Percentiles rank a stretch among this genome's conserved stretches.
Conservation (phyloP, 2,329 filamentous ascomycete species). For the Colletotrichum karsti region DNA sequence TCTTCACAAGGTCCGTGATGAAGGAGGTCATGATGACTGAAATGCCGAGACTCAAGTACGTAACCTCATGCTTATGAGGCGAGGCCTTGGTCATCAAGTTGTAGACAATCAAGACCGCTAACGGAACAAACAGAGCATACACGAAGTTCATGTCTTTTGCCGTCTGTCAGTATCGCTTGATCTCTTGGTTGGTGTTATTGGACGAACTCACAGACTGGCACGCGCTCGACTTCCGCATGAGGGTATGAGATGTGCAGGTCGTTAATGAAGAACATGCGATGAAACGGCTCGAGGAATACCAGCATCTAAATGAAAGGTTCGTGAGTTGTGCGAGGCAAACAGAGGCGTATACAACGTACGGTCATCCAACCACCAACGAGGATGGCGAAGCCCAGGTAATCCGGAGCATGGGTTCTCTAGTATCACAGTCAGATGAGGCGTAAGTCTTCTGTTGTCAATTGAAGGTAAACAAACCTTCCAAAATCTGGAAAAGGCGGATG, state of each 20-base stretch:
- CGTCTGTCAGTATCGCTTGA: background rate
- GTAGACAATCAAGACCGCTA: conserved; percentile 72
- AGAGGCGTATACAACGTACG: conserved; percentile 48
- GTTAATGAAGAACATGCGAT: conserved; percentile 92
- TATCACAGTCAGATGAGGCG: conserved; percentile 16
- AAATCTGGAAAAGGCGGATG: conserved; percentile 48
- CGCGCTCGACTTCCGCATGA: conserved; percentile 84
- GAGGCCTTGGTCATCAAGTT: conserved; percentile 69
- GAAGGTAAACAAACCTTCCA: conserved; percentile 51
- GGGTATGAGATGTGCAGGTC: conserved; percentile 87
- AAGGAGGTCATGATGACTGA: conserved; percentile 80
- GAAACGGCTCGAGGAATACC: conserved; percentile 82
- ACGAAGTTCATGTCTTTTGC: conserved; percentile 75
- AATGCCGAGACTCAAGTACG: conserved; percentile 82
- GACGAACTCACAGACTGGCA: conserved; percentile 73
- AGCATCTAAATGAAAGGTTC: conserved; percentile 59
- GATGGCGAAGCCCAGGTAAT: conserved; percentile 82
- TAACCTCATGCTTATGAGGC: conserved; percentile 84
- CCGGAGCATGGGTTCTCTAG: conserved; percentile 84
- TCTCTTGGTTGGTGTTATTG: background rate
- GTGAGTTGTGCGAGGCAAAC: conserved; percentile 26
- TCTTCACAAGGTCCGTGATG: conserved; percentile 92
- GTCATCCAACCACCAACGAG: conserved; percentile 75
- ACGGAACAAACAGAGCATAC: conserved; percentile 79
- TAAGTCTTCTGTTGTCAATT: background rate